Evolutionary conservation across 169 alveolate genomes (phyloP).

Genomic region (Plasmodium reichenowi): DNA sequence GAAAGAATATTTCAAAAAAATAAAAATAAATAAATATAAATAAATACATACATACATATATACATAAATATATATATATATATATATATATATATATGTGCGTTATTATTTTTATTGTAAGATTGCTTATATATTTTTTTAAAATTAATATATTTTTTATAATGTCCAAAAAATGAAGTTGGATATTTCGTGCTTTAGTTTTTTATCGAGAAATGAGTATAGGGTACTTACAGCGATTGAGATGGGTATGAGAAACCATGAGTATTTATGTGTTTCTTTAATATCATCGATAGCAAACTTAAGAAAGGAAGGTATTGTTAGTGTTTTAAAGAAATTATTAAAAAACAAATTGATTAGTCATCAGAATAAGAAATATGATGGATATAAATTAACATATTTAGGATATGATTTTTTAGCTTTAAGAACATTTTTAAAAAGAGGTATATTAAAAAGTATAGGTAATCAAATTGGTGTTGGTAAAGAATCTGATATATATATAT

Average conservation of each 20-base stretch:
- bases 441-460: conserved; percentile 93
- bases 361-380: conserved; percentile 95
- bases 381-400: conserved; percentile 96
- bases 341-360: conserved; percentile 95
- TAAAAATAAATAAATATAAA: background rate
- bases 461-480: conserved; percentile 98
- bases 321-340: conserved; percentile 90
- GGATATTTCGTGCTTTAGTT: conserved; percentile 57
- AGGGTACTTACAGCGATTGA: conserved; percentile 97
- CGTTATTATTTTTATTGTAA: background rate
- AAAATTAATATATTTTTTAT: background rate
- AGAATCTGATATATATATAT: conserved; percentile 98
- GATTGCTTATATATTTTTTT: background rate
- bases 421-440: conserved; percentile 95
- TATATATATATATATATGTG: background rate
- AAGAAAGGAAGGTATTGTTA: conserved; percentile 92
- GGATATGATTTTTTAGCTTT: conserved; percentile 99
- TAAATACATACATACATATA: background rate
- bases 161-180: conserved; percentile 23
- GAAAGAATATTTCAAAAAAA: background rate
- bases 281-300: conserved; percentile 97
- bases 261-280: conserved; percentile 95
- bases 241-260: conserved; percentile 99
- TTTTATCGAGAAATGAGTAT: conserved; percentile 79
- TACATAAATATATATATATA: background rate